Percentiles rank a stretch among this genome's conserved stretches.
Evolutionary conservation across 1,284 basidiomycete genomes (phyloP).

Genomic region (Salmacisia buchloeana): DNA sequence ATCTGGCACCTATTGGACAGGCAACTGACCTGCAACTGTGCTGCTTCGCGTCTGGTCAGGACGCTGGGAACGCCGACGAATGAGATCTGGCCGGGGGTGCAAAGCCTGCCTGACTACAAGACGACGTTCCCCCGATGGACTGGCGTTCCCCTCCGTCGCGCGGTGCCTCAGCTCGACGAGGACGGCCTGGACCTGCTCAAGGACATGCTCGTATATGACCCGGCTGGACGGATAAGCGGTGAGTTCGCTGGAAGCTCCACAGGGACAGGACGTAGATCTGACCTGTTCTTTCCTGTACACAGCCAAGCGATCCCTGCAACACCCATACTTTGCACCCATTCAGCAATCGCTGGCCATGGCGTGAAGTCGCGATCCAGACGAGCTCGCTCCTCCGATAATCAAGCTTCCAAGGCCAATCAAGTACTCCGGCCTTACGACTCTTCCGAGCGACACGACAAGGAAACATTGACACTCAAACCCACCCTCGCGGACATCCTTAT

Average conservation of each 20-base stretch:
- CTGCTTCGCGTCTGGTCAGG: neutral
- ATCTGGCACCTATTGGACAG: neutral
- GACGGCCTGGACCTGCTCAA: conserved; percentile 42
- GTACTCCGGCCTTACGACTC: too few species aligned
- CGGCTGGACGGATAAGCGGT: conserved; percentile 71
- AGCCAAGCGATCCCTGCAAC: conserved; percentile 48
- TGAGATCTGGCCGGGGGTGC: conserved; percentile 84
- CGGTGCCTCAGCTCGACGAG: conserved; percentile 28
- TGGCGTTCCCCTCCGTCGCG: conserved; percentile 60
- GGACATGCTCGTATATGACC: conserved; percentile 87
- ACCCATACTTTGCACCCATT: conserved; percentile 27
- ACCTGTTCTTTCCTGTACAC: conserved; percentile 53
- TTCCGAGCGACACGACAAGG: too few species aligned
- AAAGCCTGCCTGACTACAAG: conserved; percentile 88
- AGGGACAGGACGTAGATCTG: neutral
- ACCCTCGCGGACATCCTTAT: too few species aligned
- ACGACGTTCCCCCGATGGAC: conserved; percentile 93
- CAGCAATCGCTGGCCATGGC: neutral
- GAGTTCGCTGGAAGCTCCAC: neutral
- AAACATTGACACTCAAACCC: too few species aligned
- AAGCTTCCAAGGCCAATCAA: too few species aligned
- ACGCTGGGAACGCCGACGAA: conserved; percentile 83
- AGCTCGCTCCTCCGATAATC: too few species aligned
- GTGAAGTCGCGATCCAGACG: neutral
- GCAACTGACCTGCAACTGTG: neutral